These are phyloP conservation scores for Fusarium nelsonii DNA, from an alignment of 2,329 filamentous ascomycete species.

Conservation along the genomic window DNA sequence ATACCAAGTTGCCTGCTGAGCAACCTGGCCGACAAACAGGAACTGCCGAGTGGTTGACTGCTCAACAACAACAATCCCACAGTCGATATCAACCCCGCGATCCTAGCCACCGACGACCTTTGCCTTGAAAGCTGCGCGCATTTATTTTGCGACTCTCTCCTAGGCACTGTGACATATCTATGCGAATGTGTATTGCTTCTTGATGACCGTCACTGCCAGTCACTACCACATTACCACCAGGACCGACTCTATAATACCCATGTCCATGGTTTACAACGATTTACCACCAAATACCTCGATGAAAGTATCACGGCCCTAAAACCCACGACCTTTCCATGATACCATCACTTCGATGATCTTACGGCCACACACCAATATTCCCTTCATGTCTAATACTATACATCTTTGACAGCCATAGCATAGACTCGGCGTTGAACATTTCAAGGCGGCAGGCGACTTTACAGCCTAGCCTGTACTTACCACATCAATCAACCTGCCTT, in stretches of 20 bases:
- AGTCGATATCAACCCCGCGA: conserved; percentile 60
- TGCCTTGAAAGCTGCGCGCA: conserved; percentile 49
- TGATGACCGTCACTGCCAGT: conserved; percentile 10
- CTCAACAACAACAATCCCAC: conserved; percentile 59
- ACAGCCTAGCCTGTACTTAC: conserved; percentile 47
- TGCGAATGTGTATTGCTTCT: conserved; percentile 8
- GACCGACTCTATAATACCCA: conserved; percentile 23
- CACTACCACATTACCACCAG: conserved; percentile 3
- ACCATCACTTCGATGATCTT: conserved; percentile 46
- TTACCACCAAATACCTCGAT: conserved; percentile 44
- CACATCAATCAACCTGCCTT: conserved; percentile 44
- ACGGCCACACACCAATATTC: conserved; percentile 42
- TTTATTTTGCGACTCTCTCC: conserved; percentile 31
- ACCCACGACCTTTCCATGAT: conserved; percentile 40
- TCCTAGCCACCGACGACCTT: conserved; percentile 57
- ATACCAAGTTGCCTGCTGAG: conserved; percentile 72
- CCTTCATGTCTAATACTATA: conserved; percentile 48
- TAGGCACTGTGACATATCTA: conserved; percentile 12
- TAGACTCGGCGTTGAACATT: conserved; percentile 52
- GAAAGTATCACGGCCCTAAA: conserved; percentile 42
- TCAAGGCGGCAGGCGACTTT: conserved; percentile 36
- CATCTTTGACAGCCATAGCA: conserved; percentile 49
- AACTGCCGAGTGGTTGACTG: conserved; percentile 64
- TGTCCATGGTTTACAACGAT: conserved; percentile 35
- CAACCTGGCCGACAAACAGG: conserved; percentile 66